Base-by-base conservation (phyloP, 208 protist species). In the Angomonas ambiguus region DNA sequence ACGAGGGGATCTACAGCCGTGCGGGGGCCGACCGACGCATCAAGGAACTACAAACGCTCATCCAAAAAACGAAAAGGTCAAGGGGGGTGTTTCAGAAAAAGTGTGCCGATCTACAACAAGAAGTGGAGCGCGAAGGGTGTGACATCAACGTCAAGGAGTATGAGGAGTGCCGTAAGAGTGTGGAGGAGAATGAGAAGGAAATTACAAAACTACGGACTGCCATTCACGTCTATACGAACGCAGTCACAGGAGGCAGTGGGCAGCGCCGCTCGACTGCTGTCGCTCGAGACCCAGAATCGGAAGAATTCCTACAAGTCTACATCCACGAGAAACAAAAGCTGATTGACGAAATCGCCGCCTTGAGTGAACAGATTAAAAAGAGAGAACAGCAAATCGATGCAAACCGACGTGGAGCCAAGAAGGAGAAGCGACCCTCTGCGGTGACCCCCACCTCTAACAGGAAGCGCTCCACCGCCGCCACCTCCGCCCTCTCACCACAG, bases 1-100 rank as follows among this genome's bases (percentile, higher is more conserved):
- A 83, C 33, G 88, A 95, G 24, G 78, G 72, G 25, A 79, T 91
- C 48, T 95, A 92, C 70, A 76, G 63, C 62, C 83, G 72, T 56
- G 71, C 73, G 8, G 64, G 59, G 11, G 65, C 90, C 38, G 71
- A 88, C 31, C 62, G 61, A 34, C 77, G 82, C n/a, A 41, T 82
- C 13, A 42, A 62, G 1, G 67, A 87, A 49, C 35, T 90, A 32
- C 57, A 61, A 20, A 58, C 34, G 16, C 77, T 70, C 31, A 67
- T 92, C 33, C 55, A 69, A 2, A 49, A 64, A 38, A 82, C 69
- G 5, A 51, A 62, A 11, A 62, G 58, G 30, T 69, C 76, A 20
- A 75, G 38, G 2, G 27, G 68, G 13, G 34, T 74, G 42, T 74
- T 91, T 62, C 31, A 62, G 48, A 22, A 65, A 2, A 71, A 69